Evolutionary conservation across 257 asterid species (phyloP), one percentile per base, ranked within the genome.

Genomic region (Primulina eburnea): DNA sequence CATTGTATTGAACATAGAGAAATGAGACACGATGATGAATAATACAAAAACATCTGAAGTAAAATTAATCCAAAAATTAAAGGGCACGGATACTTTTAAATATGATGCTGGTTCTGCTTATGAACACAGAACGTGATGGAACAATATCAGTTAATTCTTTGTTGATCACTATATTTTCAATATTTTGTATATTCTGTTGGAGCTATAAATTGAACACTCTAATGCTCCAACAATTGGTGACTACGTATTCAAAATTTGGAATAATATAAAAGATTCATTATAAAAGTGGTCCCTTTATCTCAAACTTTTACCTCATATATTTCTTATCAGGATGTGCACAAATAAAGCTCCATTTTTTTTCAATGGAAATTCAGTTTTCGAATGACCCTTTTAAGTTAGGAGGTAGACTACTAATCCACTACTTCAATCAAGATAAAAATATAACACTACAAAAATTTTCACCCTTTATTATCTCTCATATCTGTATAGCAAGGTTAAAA

Each of bases 21-120:
- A 72, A 77, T 62, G 68, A 66, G 74, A 70, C 16, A 56, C 71
- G 55, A 81, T 34, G 72, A 88, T 85, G 69, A 84, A 86, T 85
- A 69, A 71, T 4, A 43, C 80, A 81, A 62, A 71, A 64, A 67
- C 62, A 79, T 60, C 40, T 29, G 60, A 11, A 63, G 37, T 11
- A 28, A 35, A 57, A 53, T 20, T 47, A 47, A 61, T 29, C 20
- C 40, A 70, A 58, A 65, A 69, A 53, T 58, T 12, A 59, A 73
- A 64, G 52, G 58, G 72, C 62, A 30, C 1, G 37, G 40, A 64
- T 62, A 30, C 62, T 69, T 63, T 30, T 26, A 70, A 60, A 56
- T 18, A 72, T 6, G 55, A n/a, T 62, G 52, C 50, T 53, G 62
- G 61, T 47, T 30, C 62, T 10, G 59, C 29, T 38, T 68, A 63